A percentile compares a stretch with the other conserved stretches of the same genome.
phyloP scores from a whole-genome alignment of 2,329 filamentous ascomycete genomes.

The Curvularia spicifera region DNA sequence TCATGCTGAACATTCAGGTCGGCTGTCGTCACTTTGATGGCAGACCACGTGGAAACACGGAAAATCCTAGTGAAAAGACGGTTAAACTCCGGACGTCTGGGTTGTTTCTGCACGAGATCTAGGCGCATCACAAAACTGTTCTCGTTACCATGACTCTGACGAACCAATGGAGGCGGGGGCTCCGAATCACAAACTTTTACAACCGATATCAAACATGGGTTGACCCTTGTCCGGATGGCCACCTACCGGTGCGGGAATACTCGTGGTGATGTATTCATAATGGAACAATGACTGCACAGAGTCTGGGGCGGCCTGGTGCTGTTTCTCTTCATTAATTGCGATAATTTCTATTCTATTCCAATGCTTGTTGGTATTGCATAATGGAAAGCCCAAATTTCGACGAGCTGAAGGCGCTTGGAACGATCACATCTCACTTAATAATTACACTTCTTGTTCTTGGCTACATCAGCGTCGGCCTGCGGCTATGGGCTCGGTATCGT shows the following conservation, averaged over 20 bases:
- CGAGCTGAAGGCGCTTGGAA: conserved; percentile 31
- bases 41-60: conserved; percentile 20
- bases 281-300: conserved; percentile 12
- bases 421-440: conserved; percentile 26
- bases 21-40: neutral
- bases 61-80: conserved; percentile 7
- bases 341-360: neutral
- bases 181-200: conserved; percentile 23
- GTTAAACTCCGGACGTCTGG: conserved; percentile 34
- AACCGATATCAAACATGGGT: conserved; percentile 18
- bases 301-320: neutral
- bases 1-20: neutral
- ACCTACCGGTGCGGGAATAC: conserved; percentile 15
- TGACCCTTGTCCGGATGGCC: conserved; percentile 16
- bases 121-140: conserved; percentile 14
- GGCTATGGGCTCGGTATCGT: conserved; percentile 42
- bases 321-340: neutral
- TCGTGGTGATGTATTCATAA: conserved; percentile 21
- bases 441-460: conserved; percentile 38
- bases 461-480: conserved; percentile 40
- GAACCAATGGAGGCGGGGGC: conserved; percentile 19
- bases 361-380: conserved; percentile 7
- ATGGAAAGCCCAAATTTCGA: conserved; percentile 18
- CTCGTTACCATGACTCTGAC: conserved; percentile 9
- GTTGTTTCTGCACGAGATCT: conserved; percentile 23